Evolutionary conservation across 2,329 filamentous ascomycete genomes (phyloP).

Genomic region (Pseudogymnoascus sp.): DNA sequence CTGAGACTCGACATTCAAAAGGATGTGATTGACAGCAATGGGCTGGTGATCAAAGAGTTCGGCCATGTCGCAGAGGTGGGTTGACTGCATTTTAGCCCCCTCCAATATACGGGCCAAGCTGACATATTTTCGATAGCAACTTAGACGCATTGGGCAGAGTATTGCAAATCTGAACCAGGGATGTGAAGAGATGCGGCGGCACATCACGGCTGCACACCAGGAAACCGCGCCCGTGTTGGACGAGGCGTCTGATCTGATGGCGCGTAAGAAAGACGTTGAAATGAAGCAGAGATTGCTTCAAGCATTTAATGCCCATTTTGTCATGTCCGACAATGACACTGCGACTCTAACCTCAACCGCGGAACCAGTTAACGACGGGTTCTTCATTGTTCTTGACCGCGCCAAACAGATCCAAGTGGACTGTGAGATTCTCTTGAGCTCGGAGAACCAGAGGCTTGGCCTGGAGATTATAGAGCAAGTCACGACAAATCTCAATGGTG

Average conservation of each 20-base stretch:
- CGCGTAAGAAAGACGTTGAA: slow-evolving; percentile 64
- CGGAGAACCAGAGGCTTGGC: slow-evolving; percentile 80
- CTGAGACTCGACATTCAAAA: slow-evolving; percentile 77
- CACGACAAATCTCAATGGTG: slow-evolving; percentile 75
- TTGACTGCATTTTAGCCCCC: slow-evolving; percentile 11
- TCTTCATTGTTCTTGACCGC: slow-evolving; percentile 68
- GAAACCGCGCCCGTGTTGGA: slow-evolving; percentile 67
- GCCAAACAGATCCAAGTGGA: slow-evolving; percentile 84
- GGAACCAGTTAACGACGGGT: slow-evolving; percentile 75
- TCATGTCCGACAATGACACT: slow-evolving; percentile 73
- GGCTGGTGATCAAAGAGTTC: slow-evolving; percentile 79
- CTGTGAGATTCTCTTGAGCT: slow-evolving; percentile 79
- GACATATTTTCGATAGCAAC: slow-evolving; percentile 51
- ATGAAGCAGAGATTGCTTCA: slow-evolving; percentile 69
- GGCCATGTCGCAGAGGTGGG: slow-evolving; percentile 77
- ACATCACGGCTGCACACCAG: slow-evolving; percentile 64
- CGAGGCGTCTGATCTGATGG: slow-evolving; percentile 66
- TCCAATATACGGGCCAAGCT: slow-evolving; percentile 19
- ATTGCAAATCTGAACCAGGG: slow-evolving; percentile 70
- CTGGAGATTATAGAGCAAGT: slow-evolving; percentile 87
- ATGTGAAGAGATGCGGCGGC: slow-evolving; percentile 70
- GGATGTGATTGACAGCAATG: slow-evolving; percentile 89
- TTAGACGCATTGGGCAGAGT: slow-evolving; percentile 71
- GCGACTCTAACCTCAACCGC: slow-evolving; percentile 66
- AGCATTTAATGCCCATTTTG: slow-evolving; percentile 73